Conservation (phyloP, 345 rosid genomes). For the Lepidium sativum region DNA sequence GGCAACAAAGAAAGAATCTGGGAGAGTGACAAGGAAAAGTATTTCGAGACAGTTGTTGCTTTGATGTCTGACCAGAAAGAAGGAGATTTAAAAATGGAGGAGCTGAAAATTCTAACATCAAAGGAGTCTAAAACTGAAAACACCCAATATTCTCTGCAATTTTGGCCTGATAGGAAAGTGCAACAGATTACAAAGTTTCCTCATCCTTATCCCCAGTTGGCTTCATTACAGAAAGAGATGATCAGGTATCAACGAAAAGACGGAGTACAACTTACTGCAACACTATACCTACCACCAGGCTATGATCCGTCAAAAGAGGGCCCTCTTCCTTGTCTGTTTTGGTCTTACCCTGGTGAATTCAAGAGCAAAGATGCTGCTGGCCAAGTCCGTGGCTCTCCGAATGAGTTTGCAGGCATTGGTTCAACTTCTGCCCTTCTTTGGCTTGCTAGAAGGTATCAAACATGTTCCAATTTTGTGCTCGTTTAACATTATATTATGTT, state of each 20-base stretch:
- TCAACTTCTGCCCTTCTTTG: conserved; percentile 93
- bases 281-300: conserved; percentile 83
- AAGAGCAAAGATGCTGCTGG: conserved; percentile 99
- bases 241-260: conserved; percentile 92
- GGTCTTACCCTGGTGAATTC: conserved; percentile 99
- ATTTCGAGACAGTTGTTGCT: conserved; percentile 80
- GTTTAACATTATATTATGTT: background rate
- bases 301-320: conserved; percentile 88
- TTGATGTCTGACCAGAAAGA: conserved; percentile 84
- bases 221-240: conserved; percentile 92
- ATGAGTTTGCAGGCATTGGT: conserved; percentile 93
- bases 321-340: conserved; percentile 86
- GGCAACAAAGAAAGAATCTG: conserved; percentile 94
- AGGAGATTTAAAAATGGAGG: conserved; percentile 60
- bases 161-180: conserved; percentile 79
- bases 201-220: conserved; percentile 96
- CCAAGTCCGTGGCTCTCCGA: conserved; percentile 99
- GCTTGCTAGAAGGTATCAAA: conserved; percentile 84
- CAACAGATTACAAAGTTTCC: conserved; percentile 80
- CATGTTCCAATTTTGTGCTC: background rate
- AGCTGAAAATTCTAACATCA: conserved; percentile 72
- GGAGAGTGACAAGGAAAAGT: conserved; percentile 93
- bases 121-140: conserved; percentile 96
- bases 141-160: conserved; percentile 74
- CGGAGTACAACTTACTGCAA: conserved; percentile 94